phyloP scores from a whole-genome alignment of 805 yeast genomes.

The Cyberlindnera amylophila region DNA sequence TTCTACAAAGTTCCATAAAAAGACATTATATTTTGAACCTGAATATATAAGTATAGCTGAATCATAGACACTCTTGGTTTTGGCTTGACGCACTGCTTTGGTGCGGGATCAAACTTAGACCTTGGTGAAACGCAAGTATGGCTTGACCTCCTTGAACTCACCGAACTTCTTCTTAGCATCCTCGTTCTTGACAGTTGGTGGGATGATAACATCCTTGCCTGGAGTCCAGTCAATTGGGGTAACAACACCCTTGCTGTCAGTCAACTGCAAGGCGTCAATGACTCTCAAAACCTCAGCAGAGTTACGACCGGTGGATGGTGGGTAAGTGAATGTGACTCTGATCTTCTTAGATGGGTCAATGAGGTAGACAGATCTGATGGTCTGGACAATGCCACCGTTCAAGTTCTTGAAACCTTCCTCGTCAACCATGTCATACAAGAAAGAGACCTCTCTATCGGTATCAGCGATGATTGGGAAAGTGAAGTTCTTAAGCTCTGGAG shows the following conservation, averaged over 20 bases:
- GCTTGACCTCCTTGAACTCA: slow-evolving; percentile 79
- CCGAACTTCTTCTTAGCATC: slow-evolving; percentile 82
- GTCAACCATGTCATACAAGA: slow-evolving; percentile 82
- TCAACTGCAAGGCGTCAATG: slow-evolving; percentile 80
- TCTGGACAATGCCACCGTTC: slow-evolving; percentile 69
- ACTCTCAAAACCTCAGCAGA: slow-evolving; percentile 89
- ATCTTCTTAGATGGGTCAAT: slow-evolving; percentile 89
- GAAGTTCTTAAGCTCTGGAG: slow-evolving; percentile 64
- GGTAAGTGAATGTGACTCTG: slow-evolving; percentile 82
- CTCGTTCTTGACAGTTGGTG: slow-evolving; percentile 77
- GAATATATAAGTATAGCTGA: too few species aligned
- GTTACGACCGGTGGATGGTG: slow-evolving; percentile 94
- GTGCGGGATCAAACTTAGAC: slow-evolving; percentile 24
- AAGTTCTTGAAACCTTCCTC: slow-evolving; percentile 77
- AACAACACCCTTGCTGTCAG: slow-evolving; percentile 78
- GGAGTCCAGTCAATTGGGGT: slow-evolving; percentile 91
- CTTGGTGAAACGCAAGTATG: slow-evolving; percentile 77
- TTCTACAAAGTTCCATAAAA: too few species aligned
- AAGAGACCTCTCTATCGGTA: slow-evolving; percentile 78
- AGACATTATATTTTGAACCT: too few species aligned
- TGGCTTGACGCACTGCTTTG: too few species aligned
- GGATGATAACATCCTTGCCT: slow-evolving; percentile 90
- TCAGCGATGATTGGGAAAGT: slow-evolving; percentile 91
- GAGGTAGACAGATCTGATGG: slow-evolving; percentile 88
- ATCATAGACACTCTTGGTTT: too few species aligned